phyloP scores from a whole-genome alignment of 2,329 filamentous ascomycete species.

The Aaosphaeria pasadenensis region DNA sequence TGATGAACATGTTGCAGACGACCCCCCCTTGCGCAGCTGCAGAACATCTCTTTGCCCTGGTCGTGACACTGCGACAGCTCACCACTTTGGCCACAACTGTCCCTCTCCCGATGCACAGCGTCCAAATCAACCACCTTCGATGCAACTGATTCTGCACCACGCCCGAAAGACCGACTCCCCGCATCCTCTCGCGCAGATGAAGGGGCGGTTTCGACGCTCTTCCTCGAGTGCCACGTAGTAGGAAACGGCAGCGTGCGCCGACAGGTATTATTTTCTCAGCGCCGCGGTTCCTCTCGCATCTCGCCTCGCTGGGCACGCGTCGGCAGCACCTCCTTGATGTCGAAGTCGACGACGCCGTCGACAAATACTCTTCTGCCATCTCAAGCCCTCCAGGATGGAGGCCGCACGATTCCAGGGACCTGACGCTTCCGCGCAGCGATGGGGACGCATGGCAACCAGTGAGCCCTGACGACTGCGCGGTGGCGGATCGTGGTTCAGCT shows the following conservation, averaged over 20 bases:
- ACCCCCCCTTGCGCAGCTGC: conserved; percentile 16
- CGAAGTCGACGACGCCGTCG: conserved; percentile 18
- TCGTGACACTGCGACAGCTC: conserved; percentile 15
- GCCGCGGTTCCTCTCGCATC: conserved; percentile 15
- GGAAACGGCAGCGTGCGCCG: conserved; percentile 21
- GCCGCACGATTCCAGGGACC: conserved; percentile 19
- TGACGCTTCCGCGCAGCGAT: conserved; percentile 17
- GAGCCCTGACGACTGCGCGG: conserved; percentile 13
- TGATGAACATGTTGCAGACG: conserved; percentile 14
- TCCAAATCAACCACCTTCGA: conserved; percentile 21
- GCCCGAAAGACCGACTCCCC: conserved; percentile 16
- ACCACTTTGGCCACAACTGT: conserved; percentile 19
- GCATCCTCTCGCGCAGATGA: conserved; percentile 14
- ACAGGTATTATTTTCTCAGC: conserved; percentile 12
- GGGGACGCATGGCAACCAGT: conserved; percentile 19
- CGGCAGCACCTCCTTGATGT: conserved; percentile 8
- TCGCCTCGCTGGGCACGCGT: conserved; percentile 21
- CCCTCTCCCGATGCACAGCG: conserved; percentile 22
- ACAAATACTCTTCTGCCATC: conserved; percentile 26
- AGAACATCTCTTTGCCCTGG: conserved; percentile 18
- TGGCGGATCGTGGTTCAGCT: conserved; percentile 29
- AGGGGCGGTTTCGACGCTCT: conserved; percentile 15
- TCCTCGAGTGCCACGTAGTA: conserved; percentile 23
- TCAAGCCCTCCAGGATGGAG: conserved; percentile 19
- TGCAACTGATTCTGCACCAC: conserved; percentile 21